Evolutionary conservation across 2,329 filamentous ascomycete genomes (phyloP), one percentile per base, ranked within the genome.

Genomic region (Epichloe scottii): DNA sequence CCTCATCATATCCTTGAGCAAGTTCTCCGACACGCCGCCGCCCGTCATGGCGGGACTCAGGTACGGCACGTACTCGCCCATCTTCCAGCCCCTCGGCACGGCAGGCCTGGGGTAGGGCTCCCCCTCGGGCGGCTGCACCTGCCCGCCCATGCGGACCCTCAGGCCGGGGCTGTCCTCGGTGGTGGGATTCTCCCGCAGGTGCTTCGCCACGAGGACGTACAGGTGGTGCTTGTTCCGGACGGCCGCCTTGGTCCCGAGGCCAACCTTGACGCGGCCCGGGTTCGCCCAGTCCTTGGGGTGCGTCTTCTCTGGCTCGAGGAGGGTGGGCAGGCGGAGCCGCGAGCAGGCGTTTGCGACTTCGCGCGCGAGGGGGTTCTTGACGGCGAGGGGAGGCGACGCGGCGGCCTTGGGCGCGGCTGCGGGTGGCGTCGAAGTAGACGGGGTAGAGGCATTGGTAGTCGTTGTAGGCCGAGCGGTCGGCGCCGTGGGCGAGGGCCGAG

Each of bases 251-350:
- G n/a, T n/a, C n/a, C n/a, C n/a, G n/a, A n/a, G 72, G 62, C 84
- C 71, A 47, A 97, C 81, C 59, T 87, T 82, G 56, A 97, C 87
- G 53, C 93, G 78, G 3, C 93, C 93, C 12, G 93, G 93, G 71
- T 98, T 98, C 51, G 85, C 84, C 93, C 93, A 98, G 73, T 98
- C 93, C 71, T 93, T 91, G 6, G 93, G 93, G 68, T 98, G 93
- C 54, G 82, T 78, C 74, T 95, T 95, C 63, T 86, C 85, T 1
- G 90, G 88, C 71, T 98, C 93, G 66, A 96, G 85, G 7, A 93
- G 82, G 42, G 85, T 83, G 55, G 79, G 77, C 37, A 89, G 72
- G 33, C 84, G 79, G 54, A 95, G 76, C 44, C 76, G 70, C 41
- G 83, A 82, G 67, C 87, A 87, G n/a, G 90, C 91, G 64, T 87